phyloP scores from a whole-genome alignment of 768 basidiomycete genomes.

The Boletellus ananas region DNA sequence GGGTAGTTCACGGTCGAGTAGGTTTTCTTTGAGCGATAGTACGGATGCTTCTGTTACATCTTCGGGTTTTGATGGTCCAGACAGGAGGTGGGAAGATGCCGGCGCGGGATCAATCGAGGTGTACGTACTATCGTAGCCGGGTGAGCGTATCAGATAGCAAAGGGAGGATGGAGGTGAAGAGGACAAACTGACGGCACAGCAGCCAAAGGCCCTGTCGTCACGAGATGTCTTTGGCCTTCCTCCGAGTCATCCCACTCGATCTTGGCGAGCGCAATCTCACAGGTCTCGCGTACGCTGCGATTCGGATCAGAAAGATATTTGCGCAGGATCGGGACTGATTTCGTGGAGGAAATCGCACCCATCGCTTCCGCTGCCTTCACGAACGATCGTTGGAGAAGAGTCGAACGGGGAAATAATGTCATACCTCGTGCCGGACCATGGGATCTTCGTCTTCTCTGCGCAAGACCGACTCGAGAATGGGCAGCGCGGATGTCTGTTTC shows the following conservation, averaged over 20 bases:
- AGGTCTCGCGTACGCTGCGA: constrained; percentile 85
- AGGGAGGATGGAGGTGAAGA: neutral
- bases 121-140: constrained; percentile 47
- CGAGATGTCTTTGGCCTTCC: constrained; percentile 54
- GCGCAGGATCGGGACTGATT: constrained; percentile 64
- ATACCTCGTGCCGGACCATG: constrained; percentile 97
- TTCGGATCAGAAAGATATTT: constrained; percentile 71
- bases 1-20: constrained; percentile 63
- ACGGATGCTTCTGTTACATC: constrained; percentile 49
- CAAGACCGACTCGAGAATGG: constrained; percentile 74
- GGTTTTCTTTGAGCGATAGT: constrained; percentile 49
- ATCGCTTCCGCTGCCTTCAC: constrained; percentile 94
- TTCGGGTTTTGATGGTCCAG: constrained; percentile 49
- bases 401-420: constrained; percentile 11
- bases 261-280: constrained; percentile 94
- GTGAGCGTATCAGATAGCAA: neutral
- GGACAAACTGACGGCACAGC: constrained; percentile 34
- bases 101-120: constrained; percentile 91
- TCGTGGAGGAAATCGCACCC: constrained; percentile 78
- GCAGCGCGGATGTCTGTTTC: constrained; percentile 66
- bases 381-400: constrained; percentile 11
- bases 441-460: constrained; percentile 70
- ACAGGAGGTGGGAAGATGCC: constrained; percentile 60
- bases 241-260: constrained; percentile 88
- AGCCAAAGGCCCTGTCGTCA: constrained; percentile 29